Evolutionary conservation across 805 yeast species (phyloP), one percentile per base, ranked within the genome.

Genomic region (Nakazawaea molendinolei): DNA sequence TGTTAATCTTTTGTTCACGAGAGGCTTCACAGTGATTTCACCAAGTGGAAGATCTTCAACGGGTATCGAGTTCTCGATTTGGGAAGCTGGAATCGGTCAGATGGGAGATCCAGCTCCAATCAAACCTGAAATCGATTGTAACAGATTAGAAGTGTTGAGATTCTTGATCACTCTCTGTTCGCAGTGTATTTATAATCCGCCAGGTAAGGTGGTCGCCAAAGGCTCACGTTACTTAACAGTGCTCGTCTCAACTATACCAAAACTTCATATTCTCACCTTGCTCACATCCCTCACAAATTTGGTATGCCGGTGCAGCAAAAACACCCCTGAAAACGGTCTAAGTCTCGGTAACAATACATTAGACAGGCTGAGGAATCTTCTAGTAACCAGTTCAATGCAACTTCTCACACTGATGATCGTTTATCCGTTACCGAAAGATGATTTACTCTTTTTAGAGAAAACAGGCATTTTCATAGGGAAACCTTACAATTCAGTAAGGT

Each of bases 71-170:
- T 58, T 56, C 34, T 44, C 61, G 6, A 63, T 81, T 1, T 87
- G 96, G 95, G 94, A 84, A 47, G 75, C 82, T 3, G 96, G 95
- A 5, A 67, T 87, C 22, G 89, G 86, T 2, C 52, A 61, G 3
- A 47, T 40, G 28, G 32, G 46, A 24, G 48, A 36, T 23, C 73
- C 62, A 30, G n/a, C 28, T 9, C 23, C 12, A 6, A n/a, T 26
- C 4, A 58, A 51, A 13, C 58, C 70, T 1, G 58, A 61, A 16
- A 49, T 74, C 27, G 89, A 83, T 45, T 52, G 75, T 18, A 76
- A 83, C 50, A 69, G 95, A 47, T 58, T 78, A 5, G 94, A 84
- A 49, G 60, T 84, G 2, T 46, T 90, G 25, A 62, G 80, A 32
- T 59, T 86, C 6, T 38, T 90, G 8, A 48, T 83, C 6, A 63